Percentiles rank a stretch among this genome's conserved stretches.
Evolutionary conservation across 1,284 basidiomycete genomes (phyloP).

Genomic region (Melampsora abietis-canadensis): DNA sequence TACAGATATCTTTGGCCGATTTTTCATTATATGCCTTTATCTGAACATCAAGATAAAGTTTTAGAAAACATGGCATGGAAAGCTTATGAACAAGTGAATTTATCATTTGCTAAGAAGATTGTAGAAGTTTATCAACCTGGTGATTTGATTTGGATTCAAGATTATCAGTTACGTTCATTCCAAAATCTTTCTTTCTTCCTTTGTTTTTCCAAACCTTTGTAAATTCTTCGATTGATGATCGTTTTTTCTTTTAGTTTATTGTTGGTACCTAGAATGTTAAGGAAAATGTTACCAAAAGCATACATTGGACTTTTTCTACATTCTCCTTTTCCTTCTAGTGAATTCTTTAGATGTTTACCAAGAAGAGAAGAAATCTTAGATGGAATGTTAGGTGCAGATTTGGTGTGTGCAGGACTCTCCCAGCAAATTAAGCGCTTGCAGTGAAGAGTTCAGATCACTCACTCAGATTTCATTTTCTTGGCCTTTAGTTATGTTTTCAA

Average conservation of each 20-base stretch:
- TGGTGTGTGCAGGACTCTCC: slow-evolving; percentile 95
- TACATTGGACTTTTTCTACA: slow-evolving; percentile 87
- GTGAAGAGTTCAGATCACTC: slow-evolving; percentile 3
- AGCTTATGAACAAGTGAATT: slow-evolving; percentile 79
- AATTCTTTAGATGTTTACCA: slow-evolving; percentile 90
- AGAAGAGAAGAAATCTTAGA: slow-evolving; percentile 88
- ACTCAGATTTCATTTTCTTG: slow-evolving; percentile 39
- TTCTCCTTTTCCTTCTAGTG: slow-evolving; percentile 93
- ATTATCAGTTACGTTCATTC: slow-evolving; percentile 61
- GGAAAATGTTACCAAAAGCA: slow-evolving; percentile 71
- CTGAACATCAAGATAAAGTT: slow-evolving; percentile 60
- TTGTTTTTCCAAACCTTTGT: neutral
- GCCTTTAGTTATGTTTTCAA: slow-evolving; percentile 52
- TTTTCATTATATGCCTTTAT: slow-evolving; percentile 82
- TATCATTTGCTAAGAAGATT: slow-evolving; percentile 75
- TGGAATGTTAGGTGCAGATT: slow-evolving; percentile 95
- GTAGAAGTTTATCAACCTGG: slow-evolving; percentile 75
- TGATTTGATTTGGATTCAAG: slow-evolving; percentile 65
- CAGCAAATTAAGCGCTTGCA: too few relatives aligned
- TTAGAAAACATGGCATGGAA: slow-evolving; percentile 78
- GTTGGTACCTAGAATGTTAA: slow-evolving; percentile 79
- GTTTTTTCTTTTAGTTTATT: slow-evolving; percentile 58
- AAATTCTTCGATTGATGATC: neutral
- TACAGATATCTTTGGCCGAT: slow-evolving; percentile 86
- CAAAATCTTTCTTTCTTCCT: neutral